phyloP scores from a whole-genome alignment of 805 yeast species.

The Wickerhamiella spandovensis region DNA sequence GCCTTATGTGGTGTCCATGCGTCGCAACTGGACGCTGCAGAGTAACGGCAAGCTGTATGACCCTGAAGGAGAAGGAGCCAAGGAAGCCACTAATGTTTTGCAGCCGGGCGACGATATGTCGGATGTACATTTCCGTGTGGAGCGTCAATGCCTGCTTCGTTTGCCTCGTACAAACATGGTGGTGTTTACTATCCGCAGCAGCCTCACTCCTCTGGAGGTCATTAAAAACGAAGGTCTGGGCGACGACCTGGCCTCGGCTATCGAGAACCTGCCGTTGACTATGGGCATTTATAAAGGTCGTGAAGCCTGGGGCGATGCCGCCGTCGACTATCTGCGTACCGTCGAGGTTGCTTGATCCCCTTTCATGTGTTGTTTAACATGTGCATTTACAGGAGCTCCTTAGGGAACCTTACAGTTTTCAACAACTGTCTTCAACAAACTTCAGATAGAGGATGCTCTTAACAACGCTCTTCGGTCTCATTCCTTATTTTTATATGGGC shows the following conservation, averaged over 20 bases:
- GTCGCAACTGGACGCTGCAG: constrained; percentile 27
- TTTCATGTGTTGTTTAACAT: too few species aligned
- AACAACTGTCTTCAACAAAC: too few species aligned
- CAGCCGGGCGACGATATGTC: constrained; percentile 26
- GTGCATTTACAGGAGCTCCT: too few species aligned
- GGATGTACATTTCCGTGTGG: constrained; percentile 41
- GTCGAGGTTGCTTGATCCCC: too few species aligned
- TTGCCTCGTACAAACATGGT: constrained; percentile 35
- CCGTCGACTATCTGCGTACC: constrained; percentile 6
- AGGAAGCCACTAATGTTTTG: constrained; percentile 16
- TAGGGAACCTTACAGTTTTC: too few species aligned
- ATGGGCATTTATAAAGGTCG: constrained; percentile 15
- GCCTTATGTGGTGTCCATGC: background rate
- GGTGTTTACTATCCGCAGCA: constrained; percentile 43
- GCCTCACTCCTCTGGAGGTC: constrained; percentile 36
- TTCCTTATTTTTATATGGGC: too few species aligned
- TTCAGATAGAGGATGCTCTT: too few species aligned
- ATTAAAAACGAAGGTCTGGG: constrained; percentile 34
- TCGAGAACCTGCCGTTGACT: constrained; percentile 29
- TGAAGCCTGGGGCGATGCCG: constrained; percentile 15
- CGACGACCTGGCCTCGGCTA: constrained; percentile 45
- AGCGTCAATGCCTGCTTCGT: constrained; percentile 43
- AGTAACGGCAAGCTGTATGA: constrained; percentile 16
- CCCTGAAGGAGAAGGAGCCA: constrained; percentile 16
- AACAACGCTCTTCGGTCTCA: too few species aligned